Evolutionary conservation across 805 yeast species (phyloP).

Genomic region (Candida nonsorbophila): DNA sequence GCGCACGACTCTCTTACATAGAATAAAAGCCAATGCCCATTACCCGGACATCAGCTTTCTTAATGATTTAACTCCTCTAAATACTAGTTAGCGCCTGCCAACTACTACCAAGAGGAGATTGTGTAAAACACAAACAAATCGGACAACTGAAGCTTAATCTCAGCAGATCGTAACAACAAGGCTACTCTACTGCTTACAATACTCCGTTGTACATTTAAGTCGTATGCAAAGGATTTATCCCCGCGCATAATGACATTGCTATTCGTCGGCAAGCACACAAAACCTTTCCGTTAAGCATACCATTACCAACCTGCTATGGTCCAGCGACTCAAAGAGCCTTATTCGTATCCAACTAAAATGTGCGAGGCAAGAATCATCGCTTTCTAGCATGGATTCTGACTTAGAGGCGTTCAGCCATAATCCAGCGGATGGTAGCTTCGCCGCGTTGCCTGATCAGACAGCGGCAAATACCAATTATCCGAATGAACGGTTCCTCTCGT

Average conservation of each 20-base stretch:
- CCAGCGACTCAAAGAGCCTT: constrained; percentile 36
- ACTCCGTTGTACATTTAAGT: no score
- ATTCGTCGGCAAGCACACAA: constrained; percentile 36
- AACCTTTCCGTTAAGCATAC: constrained; percentile 34
- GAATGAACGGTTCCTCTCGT: constrained; percentile 46
- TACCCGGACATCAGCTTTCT: constrained; percentile 4
- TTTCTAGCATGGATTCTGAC: constrained; percentile 13
- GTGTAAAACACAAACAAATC: constrained; percentile 7
- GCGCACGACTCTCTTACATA: constrained; percentile 1
- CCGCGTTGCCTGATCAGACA: constrained; percentile 44
- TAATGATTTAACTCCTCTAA: constrained; percentile 8
- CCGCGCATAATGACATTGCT: constrained; percentile 40
- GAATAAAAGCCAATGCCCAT: no score
- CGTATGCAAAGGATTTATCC: no score
- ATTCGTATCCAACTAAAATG: constrained; percentile 37
- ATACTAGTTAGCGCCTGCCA: constrained; percentile 7
- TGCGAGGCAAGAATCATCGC: constrained; percentile 41
- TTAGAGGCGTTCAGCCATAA: constrained; percentile 38
- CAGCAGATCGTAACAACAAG: no score
- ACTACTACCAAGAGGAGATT: constrained; percentile 8
- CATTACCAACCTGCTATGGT: constrained; percentile 37
- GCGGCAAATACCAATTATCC: constrained; percentile 43
- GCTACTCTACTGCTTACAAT: no score
- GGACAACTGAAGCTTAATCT: constrained; percentile 7
- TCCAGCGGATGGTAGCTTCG: constrained; percentile 48